Evolutionary conservation across 495 filamentous ascomycete species (phyloP).

Genomic region (Aspergillus diversus): DNA sequence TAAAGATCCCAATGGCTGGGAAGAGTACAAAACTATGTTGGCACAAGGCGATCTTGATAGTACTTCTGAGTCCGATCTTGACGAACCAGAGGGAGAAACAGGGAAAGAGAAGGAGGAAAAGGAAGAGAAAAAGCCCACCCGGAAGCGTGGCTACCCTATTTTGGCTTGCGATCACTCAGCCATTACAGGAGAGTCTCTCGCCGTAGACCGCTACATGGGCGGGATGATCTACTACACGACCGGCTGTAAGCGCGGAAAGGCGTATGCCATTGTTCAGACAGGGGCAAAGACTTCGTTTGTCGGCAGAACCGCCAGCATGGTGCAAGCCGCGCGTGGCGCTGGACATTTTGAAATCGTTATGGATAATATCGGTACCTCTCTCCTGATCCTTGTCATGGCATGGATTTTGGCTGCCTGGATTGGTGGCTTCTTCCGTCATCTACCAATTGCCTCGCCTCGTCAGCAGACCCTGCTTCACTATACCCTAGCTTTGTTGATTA

Average conservation of each 20-base stretch:
- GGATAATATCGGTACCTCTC: conserved; percentile 72
- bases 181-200: conserved; percentile 74
- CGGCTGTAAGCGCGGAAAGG: conserved; percentile 74
- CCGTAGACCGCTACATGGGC: conserved; percentile 74
- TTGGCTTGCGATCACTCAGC: conserved; percentile 72
- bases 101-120: conserved; percentile 24
- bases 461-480: conserved; percentile 63
- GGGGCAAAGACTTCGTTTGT: conserved; percentile 70
- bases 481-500: conserved; percentile 77
- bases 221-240: conserved; percentile 72
- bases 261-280: conserved; percentile 64
- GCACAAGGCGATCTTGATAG: conserved; percentile 59
- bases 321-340: conserved; percentile 66
- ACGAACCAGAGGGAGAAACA: conserved; percentile 27
- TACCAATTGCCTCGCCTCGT: conserved; percentile 65
- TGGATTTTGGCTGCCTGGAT: conserved; percentile 73
- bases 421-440: conserved; percentile 70
- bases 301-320: conserved; percentile 69
- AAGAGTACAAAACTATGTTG: conserved; percentile 60
- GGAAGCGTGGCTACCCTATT: conserved; percentile 56
- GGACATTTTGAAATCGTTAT: conserved; percentile 80
- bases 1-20: conserved; percentile 65
- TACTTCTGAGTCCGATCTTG: conserved; percentile 57
- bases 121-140: conserved; percentile 20
- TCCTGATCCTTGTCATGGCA: conserved; percentile 68